These are phyloP conservation scores for Pestalotiopsis sp. DNA, from an alignment of 2,329 filamentous ascomycete genomes.

Conservation along the genomic window DNA sequence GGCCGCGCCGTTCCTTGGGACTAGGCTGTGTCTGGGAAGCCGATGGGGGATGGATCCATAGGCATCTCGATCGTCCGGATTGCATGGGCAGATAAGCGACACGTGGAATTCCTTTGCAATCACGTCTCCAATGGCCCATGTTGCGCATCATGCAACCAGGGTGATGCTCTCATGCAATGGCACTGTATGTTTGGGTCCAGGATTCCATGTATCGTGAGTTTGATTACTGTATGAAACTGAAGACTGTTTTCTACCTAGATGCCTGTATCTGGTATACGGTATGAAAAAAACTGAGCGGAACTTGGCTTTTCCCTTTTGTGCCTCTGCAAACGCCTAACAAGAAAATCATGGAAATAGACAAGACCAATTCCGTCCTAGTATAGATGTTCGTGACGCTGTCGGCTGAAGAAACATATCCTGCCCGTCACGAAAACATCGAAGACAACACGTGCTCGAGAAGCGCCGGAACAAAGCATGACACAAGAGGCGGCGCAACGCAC, in stretches of 20 bases:
- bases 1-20: not conserved
- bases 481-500: not conserved
- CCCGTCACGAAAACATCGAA: not conserved
- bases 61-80: not conserved
- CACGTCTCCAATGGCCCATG: not conserved
- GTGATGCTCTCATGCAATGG: too few relatives aligned
- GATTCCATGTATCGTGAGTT: too few relatives aligned
- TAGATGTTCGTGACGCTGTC: not conserved
- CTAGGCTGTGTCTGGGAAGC: too few relatives aligned
- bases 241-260: too few relatives aligned
- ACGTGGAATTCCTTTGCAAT: not conserved
- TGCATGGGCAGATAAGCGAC: not conserved
- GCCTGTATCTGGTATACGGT: too few relatives aligned
- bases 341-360: too few relatives aligned
- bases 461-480: not conserved
- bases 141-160: not conserved
- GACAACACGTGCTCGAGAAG: not conserved
- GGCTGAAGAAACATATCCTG: not conserved
- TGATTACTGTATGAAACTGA: too few relatives aligned
- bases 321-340: too few relatives aligned
- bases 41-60: not conserved
- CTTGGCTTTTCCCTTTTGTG: too few relatives aligned
- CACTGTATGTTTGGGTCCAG: too few relatives aligned
- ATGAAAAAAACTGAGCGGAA: too few relatives aligned
- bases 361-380: too few relatives aligned